Evolutionary conservation across 345 rosid species (phyloP), one percentile per base, ranked within the genome.

Genomic region (Murraya koenigii): DNA sequence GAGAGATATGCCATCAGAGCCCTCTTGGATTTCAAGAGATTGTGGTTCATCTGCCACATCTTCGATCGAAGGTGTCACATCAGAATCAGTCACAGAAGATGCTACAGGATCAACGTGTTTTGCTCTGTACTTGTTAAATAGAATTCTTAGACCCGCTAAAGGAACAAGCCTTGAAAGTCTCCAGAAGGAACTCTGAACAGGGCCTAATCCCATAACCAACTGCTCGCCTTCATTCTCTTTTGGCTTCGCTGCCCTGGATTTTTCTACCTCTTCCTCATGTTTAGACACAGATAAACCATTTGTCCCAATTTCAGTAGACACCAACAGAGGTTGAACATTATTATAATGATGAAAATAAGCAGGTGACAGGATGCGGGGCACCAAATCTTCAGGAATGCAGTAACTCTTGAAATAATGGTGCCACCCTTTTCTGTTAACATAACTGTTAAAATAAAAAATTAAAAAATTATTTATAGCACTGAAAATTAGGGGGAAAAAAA

Each of bases 321-420:
- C 72, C 67, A 88, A 86, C 15, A 85, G 82, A 77, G 89, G 83
- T 71, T 91, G 98, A 25, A 86, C 89, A 83, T 89, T 93, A 79
- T 95, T 93, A 78, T 95, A 95, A 79, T 91, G 98, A 89, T 93
- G 93, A 82, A 95, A 95, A 87, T 95, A 95, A 70, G 99, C 98
- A 66, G 99, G 99, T 80, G 99, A 95, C 35, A 95, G 80, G 73
- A 95, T 88, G 52, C 97, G 96, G 19, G 98, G 99, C 80, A 95
- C 98, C 76, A 95, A 81, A 87, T 95, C 99, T 84, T 95, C 98
- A 74, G 98, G 98, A 77, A 95, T 95, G 82, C 99, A 95, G 83
- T 91, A 95, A 83, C 94, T 95, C 87, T 91, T 93, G 86, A 93
- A 95, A 85, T 91, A 86, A 33, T 92, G 91, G 78, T 95, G 96